Evolutionary conservation across 1,284 basidiomycete genomes (phyloP), one percentile per base, ranked within the genome.

Genomic region (Leccinum laetum): DNA sequence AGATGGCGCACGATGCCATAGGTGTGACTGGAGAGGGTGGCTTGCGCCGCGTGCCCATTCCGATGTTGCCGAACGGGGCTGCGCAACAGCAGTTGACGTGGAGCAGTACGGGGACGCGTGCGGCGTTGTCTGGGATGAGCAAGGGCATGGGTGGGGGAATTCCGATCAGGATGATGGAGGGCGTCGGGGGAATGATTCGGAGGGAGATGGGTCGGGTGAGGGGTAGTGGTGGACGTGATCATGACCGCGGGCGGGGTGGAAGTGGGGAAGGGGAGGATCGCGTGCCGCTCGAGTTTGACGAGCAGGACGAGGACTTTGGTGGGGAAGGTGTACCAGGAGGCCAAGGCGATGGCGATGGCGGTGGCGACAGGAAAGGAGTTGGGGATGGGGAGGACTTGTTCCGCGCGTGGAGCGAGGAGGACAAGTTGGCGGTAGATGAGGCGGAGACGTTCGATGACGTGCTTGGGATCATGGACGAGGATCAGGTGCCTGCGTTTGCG

Each of bases 41-140:
- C n/a, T 18, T 26, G 14, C 53, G 83, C 86, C 37, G 68, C 1
- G 67, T 41, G n/a, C 64, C 61, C 49, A 80, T 94, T 1, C 93
- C 94, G 0, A 92, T 92, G 84, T 81, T 92, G 52, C 93, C 93
- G 0, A 93, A 95, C 72, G 73, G 72, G 14, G 72, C 72, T 2
- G 72, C 68, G 10, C 72, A 71, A 41, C 71, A 75, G 61, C 64
- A 66, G 32, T 10, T 11, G 55, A 26, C 67, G 7, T 74, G 72
- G 70, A 56, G 67, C 4, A 29, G 65, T 6, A 60, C 65, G 3
- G 61, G 72, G 26, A 69, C 70, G 29, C 70, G 71, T 2, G 61
- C 46, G 2, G 68, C 70, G 18, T 44, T 72, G 2, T 72, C 71
- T 21, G 70, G 68, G 2, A 58, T 70, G 61, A 56, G 70, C 2